Conservation (phyloP, 495 filamentous ascomycete genomes). For the Tuber indicum region DNA sequence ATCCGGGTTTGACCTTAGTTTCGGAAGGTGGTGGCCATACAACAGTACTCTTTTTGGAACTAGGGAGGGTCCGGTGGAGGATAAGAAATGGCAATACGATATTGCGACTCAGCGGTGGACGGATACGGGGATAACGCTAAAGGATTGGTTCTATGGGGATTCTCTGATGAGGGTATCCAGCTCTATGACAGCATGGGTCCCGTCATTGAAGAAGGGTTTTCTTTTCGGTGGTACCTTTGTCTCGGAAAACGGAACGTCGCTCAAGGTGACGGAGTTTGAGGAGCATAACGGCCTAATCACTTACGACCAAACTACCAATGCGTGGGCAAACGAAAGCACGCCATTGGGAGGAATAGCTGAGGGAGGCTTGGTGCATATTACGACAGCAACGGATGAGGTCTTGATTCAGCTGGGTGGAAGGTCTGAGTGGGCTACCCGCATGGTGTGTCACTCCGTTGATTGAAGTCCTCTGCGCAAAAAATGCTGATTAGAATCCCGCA, state of each 20-base stretch:
- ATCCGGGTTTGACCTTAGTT: neutral
- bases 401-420: constrained; percentile 20
- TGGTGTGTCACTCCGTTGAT: neutral
- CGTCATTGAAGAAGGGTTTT: constrained; percentile 10
- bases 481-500: neutral
- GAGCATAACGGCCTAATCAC: neutral
- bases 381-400: constrained; percentile 12
- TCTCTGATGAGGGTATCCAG: constrained; percentile 5
- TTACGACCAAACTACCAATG: constrained; percentile 8
- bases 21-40: constrained; percentile 1
- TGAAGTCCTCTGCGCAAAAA: neutral
- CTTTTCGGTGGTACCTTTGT: neutral
- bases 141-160: neutral
- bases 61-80: neutral
- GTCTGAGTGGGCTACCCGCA: neutral
- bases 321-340: constrained; percentile 16
- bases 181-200: constrained; percentile 10
- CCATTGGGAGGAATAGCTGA: neutral
- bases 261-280: neutral
- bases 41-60: neutral
- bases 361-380: neutral
- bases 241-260: neutral
- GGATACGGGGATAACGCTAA: neutral
- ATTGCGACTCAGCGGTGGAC: constrained; percentile 1
- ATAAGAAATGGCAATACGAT: neutral